Evolutionary conservation across 1,139 yeast species (phyloP).

Genomic region (Saccharomyces pastorianus): DNA sequence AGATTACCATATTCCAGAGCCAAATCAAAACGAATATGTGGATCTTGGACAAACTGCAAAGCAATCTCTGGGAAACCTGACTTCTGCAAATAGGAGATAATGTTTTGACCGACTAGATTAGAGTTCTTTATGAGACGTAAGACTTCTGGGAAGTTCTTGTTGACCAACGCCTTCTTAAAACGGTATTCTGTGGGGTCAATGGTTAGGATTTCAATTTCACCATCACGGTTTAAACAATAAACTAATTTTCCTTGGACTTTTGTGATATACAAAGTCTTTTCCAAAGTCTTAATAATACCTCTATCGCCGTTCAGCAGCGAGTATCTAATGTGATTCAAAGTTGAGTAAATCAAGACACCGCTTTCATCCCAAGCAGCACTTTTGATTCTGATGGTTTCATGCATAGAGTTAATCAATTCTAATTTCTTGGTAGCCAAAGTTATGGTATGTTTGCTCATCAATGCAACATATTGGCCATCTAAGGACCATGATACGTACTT

Average conservation of each 20-base stretch:
- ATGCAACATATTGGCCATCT: constrained; percentile 82
- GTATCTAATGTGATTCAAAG: constrained; percentile 92
- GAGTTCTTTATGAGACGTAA: constrained; percentile 81
- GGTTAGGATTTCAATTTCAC: constrained; percentile 66
- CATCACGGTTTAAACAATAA: constrained; percentile 76
- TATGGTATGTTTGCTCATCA: constrained; percentile 86
- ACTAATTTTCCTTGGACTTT: constrained; percentile 65
- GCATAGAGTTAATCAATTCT: constrained; percentile 75
- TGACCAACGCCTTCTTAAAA: constrained; percentile 86
- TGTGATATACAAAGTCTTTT: constrained; percentile 75
- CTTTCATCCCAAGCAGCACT: constrained; percentile 97
- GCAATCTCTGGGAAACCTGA: constrained; percentile 94
- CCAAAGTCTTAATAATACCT: constrained; percentile 89
- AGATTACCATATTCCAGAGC: constrained; percentile 92
- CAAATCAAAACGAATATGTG: constrained; percentile 90
- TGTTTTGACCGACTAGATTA: constrained; percentile 92
- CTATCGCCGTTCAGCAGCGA: constrained; percentile 87
- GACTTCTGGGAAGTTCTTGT: constrained; percentile 86
- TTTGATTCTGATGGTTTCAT: constrained; percentile 93
- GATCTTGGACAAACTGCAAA: constrained; percentile 90
- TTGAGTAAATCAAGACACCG: constrained; percentile 84
- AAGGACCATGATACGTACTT: constrained; percentile 86
- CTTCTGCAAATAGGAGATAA: constrained; percentile 88
- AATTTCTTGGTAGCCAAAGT: constrained; percentile 76
- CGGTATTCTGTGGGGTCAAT: constrained; percentile 97